phyloP scores from a whole-genome alignment of 371 early-diverging fungal genomes.

The Phascolomyces articulosus region DNA sequence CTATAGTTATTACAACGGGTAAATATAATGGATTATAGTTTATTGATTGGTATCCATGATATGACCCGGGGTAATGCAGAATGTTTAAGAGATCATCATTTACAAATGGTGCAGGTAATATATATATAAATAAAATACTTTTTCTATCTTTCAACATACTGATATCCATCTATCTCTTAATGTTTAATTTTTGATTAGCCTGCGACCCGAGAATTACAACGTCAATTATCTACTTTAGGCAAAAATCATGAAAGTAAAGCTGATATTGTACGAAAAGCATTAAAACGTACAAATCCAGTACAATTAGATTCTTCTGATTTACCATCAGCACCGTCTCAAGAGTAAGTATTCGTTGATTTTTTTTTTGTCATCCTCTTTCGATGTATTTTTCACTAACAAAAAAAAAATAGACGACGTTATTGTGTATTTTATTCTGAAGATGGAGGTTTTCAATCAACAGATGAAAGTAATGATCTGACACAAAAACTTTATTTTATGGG shows the following conservation, averaged over 20 bases:
- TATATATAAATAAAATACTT: not conserved
- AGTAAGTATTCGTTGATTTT: constrained; percentile 30
- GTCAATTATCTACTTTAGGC: constrained; percentile 38
- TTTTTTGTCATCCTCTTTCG: not conserved
- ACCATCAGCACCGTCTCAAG: constrained; percentile 50
- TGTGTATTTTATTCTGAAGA: constrained; percentile 89
- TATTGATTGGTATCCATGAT: constrained; percentile 92
- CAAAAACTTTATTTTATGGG: constrained; percentile 90
- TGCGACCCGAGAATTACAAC: constrained; percentile 51
- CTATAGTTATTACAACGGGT: constrained; percentile 66
- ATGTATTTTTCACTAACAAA: not conserved
- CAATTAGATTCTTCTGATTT: constrained; percentile 58
- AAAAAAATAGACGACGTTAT: constrained; percentile 51
- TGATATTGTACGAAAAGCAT: constrained; percentile 69
- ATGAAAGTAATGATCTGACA: constrained; percentile 65
- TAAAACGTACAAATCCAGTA: constrained; percentile 72
- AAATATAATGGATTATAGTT: constrained; percentile 97
- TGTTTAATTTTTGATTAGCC: constrained; percentile 29
- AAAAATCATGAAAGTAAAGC: constrained; percentile 62
- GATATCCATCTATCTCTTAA: constrained; percentile 34
- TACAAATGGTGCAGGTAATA: constrained; percentile 75
- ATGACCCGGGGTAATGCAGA: constrained; percentile 80
- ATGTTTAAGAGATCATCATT: constrained; percentile 83
- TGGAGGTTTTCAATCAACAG: constrained; percentile 89
- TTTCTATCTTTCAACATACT: constrained; percentile 65